These are phyloP conservation scores for Quercus engelmannii DNA, from an alignment of 306 rosid genomes.

Conservation along the genomic window DNA sequence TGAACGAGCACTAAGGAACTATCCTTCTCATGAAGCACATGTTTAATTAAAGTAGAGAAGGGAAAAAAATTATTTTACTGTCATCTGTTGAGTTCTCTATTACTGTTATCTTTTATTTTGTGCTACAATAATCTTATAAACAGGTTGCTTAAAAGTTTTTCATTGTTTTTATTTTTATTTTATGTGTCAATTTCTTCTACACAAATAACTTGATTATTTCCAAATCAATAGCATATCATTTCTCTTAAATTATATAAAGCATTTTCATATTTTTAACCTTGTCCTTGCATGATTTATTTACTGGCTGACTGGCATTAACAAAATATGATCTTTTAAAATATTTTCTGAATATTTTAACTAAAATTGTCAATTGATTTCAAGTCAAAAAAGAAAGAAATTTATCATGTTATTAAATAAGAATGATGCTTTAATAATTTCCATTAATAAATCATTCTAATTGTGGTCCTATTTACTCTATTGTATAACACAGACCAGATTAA, in stretches of 20 bases:
- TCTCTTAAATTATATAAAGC: not conserved
- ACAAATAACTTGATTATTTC: not conserved
- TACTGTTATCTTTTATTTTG: not conserved
- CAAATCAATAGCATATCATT: not conserved
- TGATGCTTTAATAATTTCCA: not conserved
- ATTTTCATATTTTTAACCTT: not conserved
- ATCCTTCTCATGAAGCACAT: not conserved
- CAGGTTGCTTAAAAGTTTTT: not conserved
- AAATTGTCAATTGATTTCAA: not conserved
- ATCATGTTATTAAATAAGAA: not conserved
- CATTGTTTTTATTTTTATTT: too few relatives aligned
- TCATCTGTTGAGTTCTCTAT: not conserved
- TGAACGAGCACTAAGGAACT: not conserved
- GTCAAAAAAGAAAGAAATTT: not conserved
- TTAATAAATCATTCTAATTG: not conserved
- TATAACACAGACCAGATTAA: not conserved
- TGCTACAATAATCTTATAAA: not conserved
- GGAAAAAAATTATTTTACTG: not conserved
- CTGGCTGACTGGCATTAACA: not conserved
- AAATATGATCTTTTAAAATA: not conserved
- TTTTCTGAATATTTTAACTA: not conserved
- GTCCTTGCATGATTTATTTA: not conserved
- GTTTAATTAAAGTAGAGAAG: not conserved
- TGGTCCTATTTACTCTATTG: not conserved
- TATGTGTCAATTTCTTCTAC: not conserved